Evolutionary conservation across 176 grass and related monocot species (phyloP), one percentile per base, ranked within the genome.

Genomic region (Pontederia paniculata): DNA sequence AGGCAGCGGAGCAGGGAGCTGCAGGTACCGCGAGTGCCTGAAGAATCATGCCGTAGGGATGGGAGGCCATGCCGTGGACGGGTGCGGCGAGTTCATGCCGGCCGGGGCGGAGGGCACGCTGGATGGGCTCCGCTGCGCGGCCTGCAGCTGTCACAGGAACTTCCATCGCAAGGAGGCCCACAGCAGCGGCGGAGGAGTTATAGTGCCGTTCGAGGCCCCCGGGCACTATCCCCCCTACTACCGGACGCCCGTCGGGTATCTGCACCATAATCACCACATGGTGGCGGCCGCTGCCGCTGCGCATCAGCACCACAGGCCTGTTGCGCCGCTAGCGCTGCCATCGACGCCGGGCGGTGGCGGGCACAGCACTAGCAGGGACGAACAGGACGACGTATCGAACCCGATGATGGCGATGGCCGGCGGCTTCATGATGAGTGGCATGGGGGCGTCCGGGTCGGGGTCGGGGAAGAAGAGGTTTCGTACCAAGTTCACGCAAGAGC

Each of bases 11-110:
- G 71, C 60, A 10, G 63, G 44, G 3, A 65, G 69, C 8, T 70
- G 70, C 0, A 77, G 75, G 75, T 95, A 95, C 61, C 68, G 81
- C 13, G 89, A 95, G 78, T 95, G 89, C 73, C 75, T 95, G 46
- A 85, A 79, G 72, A 95, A 95, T 78, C 89, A 95, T 57, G 89
- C 89, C 1, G 81, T 84, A 5, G 73, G 75, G 0, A 95, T 81
- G 59, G 84, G 89, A 0, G 84, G 89, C 21, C 78, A 95, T 58
- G 84, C 89, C 1, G 67, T 85, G 17, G 89, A 95, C 48, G 89
- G 89, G 0, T 95, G 89, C 70, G 89, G 89, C 57, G 81, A 95
- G 84, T 95, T 89, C 78, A 85, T 95, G 74, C 69, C 84, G 0
- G 89, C 78, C 12, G 84, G 84, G 3, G 84, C 75, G 69, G 81